These are phyloP conservation scores for Cinnamomum micranthum DNA, from an alignment of 164 flowering plant species.

Conservation along the genomic window DNA sequence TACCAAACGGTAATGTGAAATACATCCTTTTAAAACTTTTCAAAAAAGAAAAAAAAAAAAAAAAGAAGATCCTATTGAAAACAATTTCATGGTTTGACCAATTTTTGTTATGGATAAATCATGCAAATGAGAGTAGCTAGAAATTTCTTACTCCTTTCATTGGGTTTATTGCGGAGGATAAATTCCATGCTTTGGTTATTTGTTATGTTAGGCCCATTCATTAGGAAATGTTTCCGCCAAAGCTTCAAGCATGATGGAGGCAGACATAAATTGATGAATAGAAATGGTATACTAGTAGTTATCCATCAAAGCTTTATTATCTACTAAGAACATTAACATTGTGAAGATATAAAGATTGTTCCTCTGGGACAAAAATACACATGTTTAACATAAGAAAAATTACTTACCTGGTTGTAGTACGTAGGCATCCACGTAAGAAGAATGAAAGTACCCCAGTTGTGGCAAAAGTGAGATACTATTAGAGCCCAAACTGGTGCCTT, in stretches of 20 bases:
- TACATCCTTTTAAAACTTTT: too few species aligned
- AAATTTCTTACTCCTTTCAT: not conserved
- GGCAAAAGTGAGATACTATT: constrained; percentile 88
- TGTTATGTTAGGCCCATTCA: not conserved
- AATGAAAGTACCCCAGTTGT: constrained; percentile 98
- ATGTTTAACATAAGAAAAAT: constrained; percentile 7
- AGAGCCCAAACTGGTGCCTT: constrained; percentile 96
- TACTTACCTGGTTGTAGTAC: constrained; percentile 81
- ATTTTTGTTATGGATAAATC: not conserved
- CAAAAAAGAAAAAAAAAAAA: too few species aligned
- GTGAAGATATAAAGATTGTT: not conserved
- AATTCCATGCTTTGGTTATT: not conserved
- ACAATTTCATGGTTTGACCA: not conserved
- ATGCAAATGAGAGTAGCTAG: not conserved
- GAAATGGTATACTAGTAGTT: not conserved
- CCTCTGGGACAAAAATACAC: not conserved
- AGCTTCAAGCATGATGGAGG: constrained; percentile 1
- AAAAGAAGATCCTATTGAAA: too few species aligned
- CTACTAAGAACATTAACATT: not conserved
- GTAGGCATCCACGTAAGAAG: constrained; percentile 99
- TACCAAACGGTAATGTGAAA: too few species aligned
- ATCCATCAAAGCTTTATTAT: not conserved
- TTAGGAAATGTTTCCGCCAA: not conserved
- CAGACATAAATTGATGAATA: not conserved
- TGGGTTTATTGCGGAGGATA: not conserved